These are phyloP conservation scores for Naganishia vaughanmartiniae DNA, from an alignment of 768 basidiomycete genomes.

Conservation along the genomic window DNA sequence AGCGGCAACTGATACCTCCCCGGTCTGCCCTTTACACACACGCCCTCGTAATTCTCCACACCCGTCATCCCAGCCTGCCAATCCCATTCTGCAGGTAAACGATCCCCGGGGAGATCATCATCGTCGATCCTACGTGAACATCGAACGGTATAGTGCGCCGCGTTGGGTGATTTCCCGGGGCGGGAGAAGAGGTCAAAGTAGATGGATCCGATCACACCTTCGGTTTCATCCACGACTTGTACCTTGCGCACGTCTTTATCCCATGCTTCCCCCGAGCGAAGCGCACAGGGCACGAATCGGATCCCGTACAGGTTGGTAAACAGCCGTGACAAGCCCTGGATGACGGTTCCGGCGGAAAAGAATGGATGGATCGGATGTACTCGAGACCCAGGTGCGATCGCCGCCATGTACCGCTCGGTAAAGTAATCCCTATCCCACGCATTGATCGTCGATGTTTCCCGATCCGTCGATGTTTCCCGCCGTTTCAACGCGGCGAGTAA, in stretches of 20 bases:
- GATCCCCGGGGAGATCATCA: constrained; percentile 73
- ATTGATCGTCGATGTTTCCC: constrained; percentile 62
- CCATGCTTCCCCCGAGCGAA: constrained; percentile 80
- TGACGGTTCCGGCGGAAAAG: constrained; percentile 79
- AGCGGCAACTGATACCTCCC: constrained; percentile 83
- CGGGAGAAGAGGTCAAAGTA: constrained; percentile 89
- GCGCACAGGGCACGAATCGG: constrained; percentile 64
- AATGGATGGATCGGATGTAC: constrained; percentile 63
- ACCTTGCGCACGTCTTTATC: constrained; percentile 82
- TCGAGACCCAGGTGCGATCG: constrained; percentile 53
- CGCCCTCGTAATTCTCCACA: constrained; percentile 52
- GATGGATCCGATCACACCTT: constrained; percentile 86
- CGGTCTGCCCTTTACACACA: constrained; percentile 60
- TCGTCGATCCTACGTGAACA: constrained; percentile 90
- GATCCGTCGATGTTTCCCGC: constrained; percentile 4
- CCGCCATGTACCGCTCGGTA: constrained; percentile 54
- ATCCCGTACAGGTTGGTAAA: constrained; percentile 87
- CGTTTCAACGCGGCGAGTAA: constrained; percentile 62
- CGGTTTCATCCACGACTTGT: constrained; percentile 84
- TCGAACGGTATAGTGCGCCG: constrained; percentile 95
- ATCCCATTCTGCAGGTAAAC: constrained; percentile 47
- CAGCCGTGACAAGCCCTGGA: constrained; percentile 84
- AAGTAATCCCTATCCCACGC: constrained; percentile 99
- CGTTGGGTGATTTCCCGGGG: constrained; percentile 78
- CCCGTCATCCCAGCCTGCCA: constrained; percentile 36